phyloP scores from a whole-genome alignment of 1,284 basidiomycete species.

The Heterobasidion occidentale region DNA sequence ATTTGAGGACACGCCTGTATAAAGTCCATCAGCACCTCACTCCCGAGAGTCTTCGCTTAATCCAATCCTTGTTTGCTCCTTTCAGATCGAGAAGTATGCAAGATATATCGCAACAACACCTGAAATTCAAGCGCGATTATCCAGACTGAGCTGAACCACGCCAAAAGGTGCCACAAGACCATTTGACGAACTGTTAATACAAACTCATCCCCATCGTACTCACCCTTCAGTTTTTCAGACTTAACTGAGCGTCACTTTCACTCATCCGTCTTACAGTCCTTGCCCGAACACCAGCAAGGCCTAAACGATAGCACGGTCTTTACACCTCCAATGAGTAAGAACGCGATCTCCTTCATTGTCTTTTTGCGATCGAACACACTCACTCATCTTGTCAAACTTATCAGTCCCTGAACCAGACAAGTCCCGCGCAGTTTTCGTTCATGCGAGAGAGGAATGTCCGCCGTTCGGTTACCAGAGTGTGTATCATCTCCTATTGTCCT shows the following conservation, averaged over 20 bases:
- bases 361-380: neutral
- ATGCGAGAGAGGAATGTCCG: constrained; percentile 64
- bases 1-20: constrained; percentile 77
- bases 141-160: constrained; percentile 77
- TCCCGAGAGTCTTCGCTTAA: neutral
- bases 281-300: constrained; percentile 68
- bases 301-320: constrained; percentile 67
- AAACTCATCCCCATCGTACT: neutral
- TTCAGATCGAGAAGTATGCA: constrained; percentile 81
- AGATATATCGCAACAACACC: constrained; percentile 66
- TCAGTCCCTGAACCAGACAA: constrained; percentile 73
- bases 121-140: constrained; percentile 63
- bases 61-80: neutral
- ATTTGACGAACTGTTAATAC: neutral
- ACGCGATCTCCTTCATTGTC: neutral
- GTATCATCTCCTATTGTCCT: constrained; percentile 15
- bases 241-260: constrained; percentile 70
- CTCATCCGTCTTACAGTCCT: constrained; percentile 66
- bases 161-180: constrained; percentile 43
- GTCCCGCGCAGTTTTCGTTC: constrained; percentile 70
- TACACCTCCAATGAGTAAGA: constrained; percentile 74
- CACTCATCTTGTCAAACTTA: neutral
- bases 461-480: constrained; percentile 68
- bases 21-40: constrained; percentile 39
- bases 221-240: constrained; percentile 50